Base-by-base conservation (phyloP, 148 eudicot genomes). In the Cornus suecica region DNA sequence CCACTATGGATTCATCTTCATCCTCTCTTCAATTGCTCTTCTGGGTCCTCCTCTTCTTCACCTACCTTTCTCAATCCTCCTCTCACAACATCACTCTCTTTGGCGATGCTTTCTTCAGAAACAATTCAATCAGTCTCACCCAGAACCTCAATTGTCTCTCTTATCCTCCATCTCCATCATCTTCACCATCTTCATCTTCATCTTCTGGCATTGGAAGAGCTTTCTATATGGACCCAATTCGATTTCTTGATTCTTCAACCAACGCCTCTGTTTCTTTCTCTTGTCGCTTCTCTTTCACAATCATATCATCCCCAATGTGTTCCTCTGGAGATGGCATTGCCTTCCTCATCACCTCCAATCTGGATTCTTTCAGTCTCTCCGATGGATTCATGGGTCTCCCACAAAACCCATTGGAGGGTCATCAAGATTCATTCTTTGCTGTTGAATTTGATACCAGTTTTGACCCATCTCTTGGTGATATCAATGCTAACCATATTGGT, bases 301-400 rank as follows among this genome's bases (percentile, higher is more conserved):
- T 90, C 77, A 73, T 74, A 64, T 75, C 86, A 41, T 42, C 80
- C 24, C 56, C 80, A 64, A 28, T 77, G 29, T 91, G 89, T 29
- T 80, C 88, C n/a, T 80, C 70, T 4, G 94, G 94, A 10, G 97
- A 92, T 52, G 94, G 97, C 0, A 15, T 92, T 14, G 86, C 92
- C 3, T 92, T 92, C 68, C 30, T 91, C 24, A 85, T 92, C 69
- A 69, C 89, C 10, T 87, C 89, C 0, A 76, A 82, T 61, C 27
- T 72, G 0, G 80, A 68, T 4, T 78, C 79, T 7, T 74, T 72
- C 23, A 72, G 58, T 26, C 68, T 54, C 9, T 58, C 52, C 16
- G 76, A 74, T 30, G 89, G 90, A 5, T 80, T 71, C 65, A 69
- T 90, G 85, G 91, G 94, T 60, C 86, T 90, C 16, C 91, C 90